Base-by-base conservation (phyloP, 2,329 filamentous ascomycete species). In the Fusarium sp. region DNA sequence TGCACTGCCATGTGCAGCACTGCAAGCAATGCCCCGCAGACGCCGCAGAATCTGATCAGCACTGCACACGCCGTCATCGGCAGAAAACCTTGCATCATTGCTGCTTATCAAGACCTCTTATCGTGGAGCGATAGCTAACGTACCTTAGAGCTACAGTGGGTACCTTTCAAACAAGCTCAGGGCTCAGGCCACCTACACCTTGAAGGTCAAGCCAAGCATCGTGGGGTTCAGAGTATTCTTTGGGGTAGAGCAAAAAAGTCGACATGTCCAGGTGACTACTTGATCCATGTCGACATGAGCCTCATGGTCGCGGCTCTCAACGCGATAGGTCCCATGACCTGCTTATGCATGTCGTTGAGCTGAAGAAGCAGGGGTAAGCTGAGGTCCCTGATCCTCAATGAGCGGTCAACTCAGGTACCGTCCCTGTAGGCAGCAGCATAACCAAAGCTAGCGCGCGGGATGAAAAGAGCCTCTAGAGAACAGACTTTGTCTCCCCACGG, bases 361-460 rank as follows among this genome's bases (percentile, higher is more conserved):
- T 69, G 66, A 69, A 45, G 32, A 70, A 59, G 67, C 67, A 70
- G 67, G 67, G 67, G 67, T 65, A 70, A 69, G 66, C 58, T 58
- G 56, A 70, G 47, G 30, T 45, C n/a, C 44, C 51, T 22, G 28
- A 28, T 14, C 52, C 39, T 52, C 34, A 71, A 71, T 72, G 60
- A 72, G 61, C 68, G 67, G 67, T 70, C 67, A 70, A 58, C 51
- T 54, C 55, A 63, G 58, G 58, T 61, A 55, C 57, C 44, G 44
- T 34, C 32, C 44, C 59, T 41, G 30, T 63, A 68, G 66, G 67
- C 67, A 70, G 47, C 66, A 70, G 47, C 18, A 70, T 55, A 70
- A n/a, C 51, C 24, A 38, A 39, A 30, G 38, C 48, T 56, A 57
- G 51, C 38, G 50, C 30, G 50, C 34, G 50, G 41, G 41, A 36